These are phyloP conservation scores for Hyaloperonospora arabidopsidis DNA, from an alignment of 352 stramenopile genomes.

Conservation along the genomic window DNA sequence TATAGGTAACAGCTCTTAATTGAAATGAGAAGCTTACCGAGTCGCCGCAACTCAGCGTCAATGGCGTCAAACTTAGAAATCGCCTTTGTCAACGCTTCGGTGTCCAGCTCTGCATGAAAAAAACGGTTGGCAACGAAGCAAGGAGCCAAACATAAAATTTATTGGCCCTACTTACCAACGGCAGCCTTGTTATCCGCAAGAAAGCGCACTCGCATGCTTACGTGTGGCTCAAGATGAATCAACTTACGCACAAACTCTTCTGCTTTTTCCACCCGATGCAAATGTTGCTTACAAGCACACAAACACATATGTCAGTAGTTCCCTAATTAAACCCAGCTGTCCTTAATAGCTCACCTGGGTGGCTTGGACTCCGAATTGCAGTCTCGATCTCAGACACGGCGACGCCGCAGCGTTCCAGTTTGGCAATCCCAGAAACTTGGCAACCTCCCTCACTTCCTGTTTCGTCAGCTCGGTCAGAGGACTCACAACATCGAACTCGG, in stretches of 20 bases:
- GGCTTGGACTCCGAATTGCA: conserved; percentile 92
- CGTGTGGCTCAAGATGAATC: conserved; percentile 35
- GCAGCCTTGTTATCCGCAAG: conserved; percentile 61
- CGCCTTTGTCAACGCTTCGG: conserved; percentile 24
- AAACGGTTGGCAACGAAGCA: not conserved
- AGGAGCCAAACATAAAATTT: not conserved
- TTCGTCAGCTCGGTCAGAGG: conserved; percentile 89
- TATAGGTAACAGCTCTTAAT: not conserved
- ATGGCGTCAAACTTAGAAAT: conserved; percentile 26
- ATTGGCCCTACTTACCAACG: conserved; percentile 30
- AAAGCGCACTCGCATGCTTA: conserved; percentile 74
- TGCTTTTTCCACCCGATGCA: conserved; percentile 58
- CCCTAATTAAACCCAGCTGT: too few relatives aligned
- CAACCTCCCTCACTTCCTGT: conserved; percentile 75
- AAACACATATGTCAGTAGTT: not conserved
- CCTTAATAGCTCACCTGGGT: conserved; percentile 50
- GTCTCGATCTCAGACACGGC: conserved; percentile 90
- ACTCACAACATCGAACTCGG: conserved; percentile 89
- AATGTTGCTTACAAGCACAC: conserved; percentile 35
- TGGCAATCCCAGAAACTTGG: conserved; percentile 86
- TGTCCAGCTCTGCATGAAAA: conserved; percentile 35
- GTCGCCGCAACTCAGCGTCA: conserved; percentile 26
- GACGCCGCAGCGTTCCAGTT: conserved; percentile 95
- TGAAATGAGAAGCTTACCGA: conserved; percentile 25
- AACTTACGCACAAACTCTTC: conserved; percentile 53